phyloP scores from a whole-genome alignment of 495 filamentous ascomycete species.

The Penicillium cataractarum region DNA sequence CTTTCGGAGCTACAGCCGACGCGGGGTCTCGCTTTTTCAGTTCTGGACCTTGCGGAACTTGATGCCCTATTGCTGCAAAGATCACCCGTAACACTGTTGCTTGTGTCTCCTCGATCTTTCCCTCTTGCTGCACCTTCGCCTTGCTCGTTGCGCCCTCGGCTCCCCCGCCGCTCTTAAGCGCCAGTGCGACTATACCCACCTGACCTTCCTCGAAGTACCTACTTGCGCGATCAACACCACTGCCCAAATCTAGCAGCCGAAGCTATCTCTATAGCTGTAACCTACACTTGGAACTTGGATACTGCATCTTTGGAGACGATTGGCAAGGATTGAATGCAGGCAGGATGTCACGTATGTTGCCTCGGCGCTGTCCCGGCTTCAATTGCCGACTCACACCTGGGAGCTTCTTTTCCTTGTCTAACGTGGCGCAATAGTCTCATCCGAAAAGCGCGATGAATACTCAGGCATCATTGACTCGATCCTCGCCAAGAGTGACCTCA shows the following conservation, averaged over 20 bases:
- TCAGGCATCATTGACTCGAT: slow-evolving; percentile 91
- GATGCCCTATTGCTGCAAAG: slow-evolving; percentile 5
- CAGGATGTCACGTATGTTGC: slow-evolving; percentile 50
- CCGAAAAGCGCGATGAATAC: slow-evolving; percentile 69
- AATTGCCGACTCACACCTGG: slow-evolving; percentile 19
- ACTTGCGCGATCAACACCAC: slow-evolving; percentile 15
- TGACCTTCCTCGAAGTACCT: slow-evolving; percentile 27
- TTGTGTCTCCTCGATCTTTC: background rate
- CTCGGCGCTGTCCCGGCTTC: slow-evolving; percentile 25
- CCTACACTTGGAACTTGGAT: background rate
- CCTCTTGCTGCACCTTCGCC: background rate
- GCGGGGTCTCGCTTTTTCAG: slow-evolving; percentile 7
- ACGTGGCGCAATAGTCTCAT: slow-evolving; percentile 57
- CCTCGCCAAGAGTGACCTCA: slow-evolving; percentile 76
- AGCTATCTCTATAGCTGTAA: slow-evolving; percentile 6
- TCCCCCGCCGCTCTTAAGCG: slow-evolving; percentile 49
- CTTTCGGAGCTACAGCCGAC: slow-evolving; percentile 14
- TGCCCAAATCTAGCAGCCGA: background rate
- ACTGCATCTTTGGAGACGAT: background rate
- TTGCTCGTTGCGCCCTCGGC: slow-evolving; percentile 8
- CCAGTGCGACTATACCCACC: slow-evolving; percentile 44
- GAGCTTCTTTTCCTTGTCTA: slow-evolving; percentile 14
- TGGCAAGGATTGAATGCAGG: slow-evolving; percentile 11
- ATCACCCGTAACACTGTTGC: background rate
- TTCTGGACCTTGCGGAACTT: slow-evolving; percentile 8